Evolutionary conservation across 73 alveolate species (phyloP).

Genomic region (Blepharisma japonicum): DNA sequence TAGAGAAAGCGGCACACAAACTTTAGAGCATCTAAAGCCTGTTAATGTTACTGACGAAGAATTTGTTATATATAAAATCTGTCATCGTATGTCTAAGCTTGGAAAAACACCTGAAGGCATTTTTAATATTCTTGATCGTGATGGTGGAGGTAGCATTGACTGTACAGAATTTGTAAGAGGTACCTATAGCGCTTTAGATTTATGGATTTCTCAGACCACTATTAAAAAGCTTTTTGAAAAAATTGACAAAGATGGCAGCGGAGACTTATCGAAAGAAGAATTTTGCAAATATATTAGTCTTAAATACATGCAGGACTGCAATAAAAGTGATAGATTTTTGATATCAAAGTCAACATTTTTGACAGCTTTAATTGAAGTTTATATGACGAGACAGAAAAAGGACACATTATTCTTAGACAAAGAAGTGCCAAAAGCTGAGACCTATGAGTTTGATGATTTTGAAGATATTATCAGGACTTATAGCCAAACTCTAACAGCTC

Average conservation of each 20-base stretch:
- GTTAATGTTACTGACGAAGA: slow-evolving; percentile 1
- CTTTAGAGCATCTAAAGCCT: slow-evolving; percentile 10
- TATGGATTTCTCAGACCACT: background rate
- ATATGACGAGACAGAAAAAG: too few relatives aligned
- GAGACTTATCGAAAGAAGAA: slow-evolving; percentile 14
- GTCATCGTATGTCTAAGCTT: slow-evolving; percentile 27
- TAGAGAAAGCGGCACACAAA: slow-evolving; percentile 13
- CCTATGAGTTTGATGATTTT: too few relatives aligned
- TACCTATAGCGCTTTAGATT: slow-evolving; percentile 8
- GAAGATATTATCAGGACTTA: too few relatives aligned
- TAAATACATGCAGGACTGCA: background rate
- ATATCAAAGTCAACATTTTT: slow-evolving; percentile 22
- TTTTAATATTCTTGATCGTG: slow-evolving; percentile 16
- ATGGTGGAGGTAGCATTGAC: slow-evolving; percentile 24
- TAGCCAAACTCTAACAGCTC: too few relatives aligned
- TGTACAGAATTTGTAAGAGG: slow-evolving; percentile 25
- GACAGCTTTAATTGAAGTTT: background rate
- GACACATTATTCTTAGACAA: too few relatives aligned
- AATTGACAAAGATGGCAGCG: slow-evolving; percentile 12
- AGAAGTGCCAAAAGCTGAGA: too few relatives aligned
- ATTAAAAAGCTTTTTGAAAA: background rate
- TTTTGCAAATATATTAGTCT: background rate
- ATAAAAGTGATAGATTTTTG: background rate
- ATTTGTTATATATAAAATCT: background rate
- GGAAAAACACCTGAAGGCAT: slow-evolving; percentile 28